Evolutionary conservation across 331 rosid genomes (phyloP).

Genomic region (Malus hybrid): DNA sequence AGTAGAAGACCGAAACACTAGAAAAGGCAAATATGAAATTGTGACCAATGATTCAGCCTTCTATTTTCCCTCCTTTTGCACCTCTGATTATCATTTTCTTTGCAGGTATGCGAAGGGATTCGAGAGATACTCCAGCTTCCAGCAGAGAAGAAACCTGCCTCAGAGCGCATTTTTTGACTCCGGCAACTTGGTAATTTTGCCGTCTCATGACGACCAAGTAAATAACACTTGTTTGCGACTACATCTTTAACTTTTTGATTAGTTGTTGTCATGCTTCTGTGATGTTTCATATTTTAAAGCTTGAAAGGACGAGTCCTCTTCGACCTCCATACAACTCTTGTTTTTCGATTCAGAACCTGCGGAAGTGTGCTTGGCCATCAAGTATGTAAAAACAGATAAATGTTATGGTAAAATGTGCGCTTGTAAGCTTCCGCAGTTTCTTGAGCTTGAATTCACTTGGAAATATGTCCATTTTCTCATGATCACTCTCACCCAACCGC

Average conservation of each 20-base stretch:
- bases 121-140: constrained; percentile 72
- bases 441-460: neutral
- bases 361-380: neutral
- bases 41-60: neutral
- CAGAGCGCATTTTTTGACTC: constrained; percentile 35
- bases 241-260: neutral
- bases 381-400: neutral
- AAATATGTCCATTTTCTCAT: no score
- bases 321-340: no score
- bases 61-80: neutral
- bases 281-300: neutral
- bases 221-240: neutral
- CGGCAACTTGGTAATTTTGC: neutral
- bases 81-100: neutral
- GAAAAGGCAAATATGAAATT: neutral
- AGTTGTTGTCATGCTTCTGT: neutral
- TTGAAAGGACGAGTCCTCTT: no score
- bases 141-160: constrained; percentile 56
- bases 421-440: neutral
- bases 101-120: constrained; percentile 89
- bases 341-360: neutral
- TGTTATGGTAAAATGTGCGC: no score
- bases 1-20: neutral
- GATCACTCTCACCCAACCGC: no score
- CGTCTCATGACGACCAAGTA: neutral